phyloP scores from a whole-genome alignment of 2,329 filamentous ascomycete genomes.

The Sclerotinia borealis region DNA sequence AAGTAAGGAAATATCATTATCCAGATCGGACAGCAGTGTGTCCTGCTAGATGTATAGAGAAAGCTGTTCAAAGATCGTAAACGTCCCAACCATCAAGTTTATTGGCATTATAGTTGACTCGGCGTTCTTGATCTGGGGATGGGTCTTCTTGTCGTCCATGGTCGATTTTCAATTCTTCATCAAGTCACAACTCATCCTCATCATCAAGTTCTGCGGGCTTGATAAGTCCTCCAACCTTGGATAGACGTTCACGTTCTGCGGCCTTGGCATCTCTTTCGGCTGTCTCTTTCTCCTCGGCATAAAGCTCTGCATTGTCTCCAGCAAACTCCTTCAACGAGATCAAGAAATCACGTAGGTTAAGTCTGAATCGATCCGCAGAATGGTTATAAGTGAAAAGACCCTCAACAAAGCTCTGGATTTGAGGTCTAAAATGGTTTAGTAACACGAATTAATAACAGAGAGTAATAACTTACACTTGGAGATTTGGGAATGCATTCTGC shows the following conservation, averaged over 20 bases:
- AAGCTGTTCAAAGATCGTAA: constrained; percentile 48
- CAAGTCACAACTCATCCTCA: constrained; percentile 82
- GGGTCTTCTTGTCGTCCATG: constrained; percentile 28
- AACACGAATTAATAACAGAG: neutral
- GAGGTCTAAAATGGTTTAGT: constrained; percentile 52
- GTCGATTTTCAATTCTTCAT: constrained; percentile 60
- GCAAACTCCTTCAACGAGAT: constrained; percentile 96
- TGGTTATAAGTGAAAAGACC: constrained; percentile 83
- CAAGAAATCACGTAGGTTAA: constrained; percentile 92
- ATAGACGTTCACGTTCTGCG: constrained; percentile 82
- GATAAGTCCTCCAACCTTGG: constrained; percentile 91
- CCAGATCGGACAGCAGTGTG: constrained; percentile 20
- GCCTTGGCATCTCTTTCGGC: constrained; percentile 79
- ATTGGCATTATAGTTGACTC: constrained; percentile 22
- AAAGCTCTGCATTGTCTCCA: constrained; percentile 91
- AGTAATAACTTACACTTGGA: constrained; percentile 65
- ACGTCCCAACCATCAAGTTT: constrained; percentile 59
- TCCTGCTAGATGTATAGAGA: neutral
- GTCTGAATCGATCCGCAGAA: constrained; percentile 89
- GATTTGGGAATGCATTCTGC: constrained; percentile 86
- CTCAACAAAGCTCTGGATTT: constrained; percentile 87
- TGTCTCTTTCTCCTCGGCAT: constrained; percentile 89
- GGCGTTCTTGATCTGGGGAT: neutral
- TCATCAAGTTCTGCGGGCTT: constrained; percentile 96
- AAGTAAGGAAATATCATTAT: constrained; percentile 20